Evolutionary conservation across 164 flowering plant genomes (phyloP).

Genomic region (Aristolochia californica): DNA sequence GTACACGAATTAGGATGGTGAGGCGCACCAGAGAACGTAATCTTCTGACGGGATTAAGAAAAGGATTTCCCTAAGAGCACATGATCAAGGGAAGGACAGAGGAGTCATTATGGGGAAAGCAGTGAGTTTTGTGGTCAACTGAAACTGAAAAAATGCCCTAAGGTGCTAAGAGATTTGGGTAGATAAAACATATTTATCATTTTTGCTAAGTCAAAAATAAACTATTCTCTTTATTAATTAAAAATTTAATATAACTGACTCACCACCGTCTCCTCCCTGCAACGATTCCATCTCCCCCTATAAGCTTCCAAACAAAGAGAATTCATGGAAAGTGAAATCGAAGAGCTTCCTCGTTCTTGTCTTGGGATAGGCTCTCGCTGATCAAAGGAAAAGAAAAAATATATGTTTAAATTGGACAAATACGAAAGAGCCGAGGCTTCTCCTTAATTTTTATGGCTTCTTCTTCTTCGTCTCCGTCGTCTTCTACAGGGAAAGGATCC

Average conservation of each 20-base stretch:
- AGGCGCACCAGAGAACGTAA: too few species aligned
- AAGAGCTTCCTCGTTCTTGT: constrained; percentile 25
- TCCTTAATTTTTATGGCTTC: constrained; percentile 10
- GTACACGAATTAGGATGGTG: too few species aligned
- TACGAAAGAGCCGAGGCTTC: background rate
- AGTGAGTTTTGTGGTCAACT: too few species aligned
- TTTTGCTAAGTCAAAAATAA: constrained; percentile 5
- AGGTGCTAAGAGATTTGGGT: too few species aligned
- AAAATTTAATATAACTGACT: constrained; percentile 22
- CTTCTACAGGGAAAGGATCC: too few species aligned
- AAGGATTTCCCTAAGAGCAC: too few species aligned
- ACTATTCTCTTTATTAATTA: background rate
- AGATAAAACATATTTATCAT: too few species aligned
- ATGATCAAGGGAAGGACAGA: too few species aligned
- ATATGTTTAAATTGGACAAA: too few species aligned
- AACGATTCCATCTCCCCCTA: constrained; percentile 40
- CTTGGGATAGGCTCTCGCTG: constrained; percentile 12
- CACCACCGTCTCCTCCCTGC: constrained; percentile 31
- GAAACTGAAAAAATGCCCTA: too few species aligned
- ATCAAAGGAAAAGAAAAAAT: constrained; percentile 6
- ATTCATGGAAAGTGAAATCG: constrained; percentile 73
- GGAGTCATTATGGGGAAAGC: too few species aligned
- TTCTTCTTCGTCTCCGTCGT: background rate
- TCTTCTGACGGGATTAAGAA: too few species aligned
- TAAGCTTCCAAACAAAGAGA: constrained; percentile 81